Evolutionary conservation across 2,329 filamentous ascomycete genomes (phyloP).

Genomic region (Cytospora schulzeri): DNA sequence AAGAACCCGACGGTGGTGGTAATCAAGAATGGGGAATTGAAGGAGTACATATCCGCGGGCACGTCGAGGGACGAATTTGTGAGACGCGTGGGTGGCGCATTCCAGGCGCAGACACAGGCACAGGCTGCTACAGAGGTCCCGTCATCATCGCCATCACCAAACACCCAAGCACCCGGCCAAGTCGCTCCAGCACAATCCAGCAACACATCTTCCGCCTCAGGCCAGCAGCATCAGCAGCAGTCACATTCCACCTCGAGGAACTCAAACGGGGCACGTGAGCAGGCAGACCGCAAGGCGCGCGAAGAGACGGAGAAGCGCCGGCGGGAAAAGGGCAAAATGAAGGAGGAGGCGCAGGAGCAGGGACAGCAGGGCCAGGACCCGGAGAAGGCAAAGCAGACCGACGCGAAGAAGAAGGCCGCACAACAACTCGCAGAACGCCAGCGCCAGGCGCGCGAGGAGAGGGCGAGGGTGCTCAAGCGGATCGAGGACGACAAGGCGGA

Average conservation of each 20-base stretch:
- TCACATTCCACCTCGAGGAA: background rate
- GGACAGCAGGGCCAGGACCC: slow-evolving; percentile 35
- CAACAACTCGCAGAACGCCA: slow-evolving; percentile 64
- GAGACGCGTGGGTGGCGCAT: slow-evolving; percentile 52
- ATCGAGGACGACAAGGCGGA: slow-evolving; percentile 78
- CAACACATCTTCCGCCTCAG: slow-evolving; percentile 23
- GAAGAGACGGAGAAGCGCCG: slow-evolving; percentile 40
- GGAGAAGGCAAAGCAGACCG: slow-evolving; percentile 37
- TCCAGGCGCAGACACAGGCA: slow-evolving; percentile 14
- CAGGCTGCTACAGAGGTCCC: slow-evolving; percentile 22
- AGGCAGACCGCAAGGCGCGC: slow-evolving; percentile 50
- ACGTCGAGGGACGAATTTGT: slow-evolving; percentile 68
- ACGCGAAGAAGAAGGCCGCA: slow-evolving; percentile 51
- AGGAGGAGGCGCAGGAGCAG: slow-evolving; percentile 41
- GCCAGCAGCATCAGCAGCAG: slow-evolving; percentile 24
- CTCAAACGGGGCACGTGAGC: slow-evolving; percentile 40
- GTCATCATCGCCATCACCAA: slow-evolving; percentile 15
- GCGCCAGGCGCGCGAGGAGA: slow-evolving; percentile 67
- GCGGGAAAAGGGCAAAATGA: slow-evolving; percentile 46
- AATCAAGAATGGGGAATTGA: slow-evolving; percentile 76
- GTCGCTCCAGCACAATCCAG: slow-evolving; percentile 27
- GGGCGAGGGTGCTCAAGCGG: slow-evolving; percentile 68
- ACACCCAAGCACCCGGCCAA: slow-evolving; percentile 30
- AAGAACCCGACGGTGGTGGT: slow-evolving; percentile 78
- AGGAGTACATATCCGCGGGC: slow-evolving; percentile 72